Percentiles rank a stretch among this genome's conserved stretches.
Conservation (phyloP, 2,329 filamentous ascomycete genomes). For the Sphaerulina musiva region DNA sequence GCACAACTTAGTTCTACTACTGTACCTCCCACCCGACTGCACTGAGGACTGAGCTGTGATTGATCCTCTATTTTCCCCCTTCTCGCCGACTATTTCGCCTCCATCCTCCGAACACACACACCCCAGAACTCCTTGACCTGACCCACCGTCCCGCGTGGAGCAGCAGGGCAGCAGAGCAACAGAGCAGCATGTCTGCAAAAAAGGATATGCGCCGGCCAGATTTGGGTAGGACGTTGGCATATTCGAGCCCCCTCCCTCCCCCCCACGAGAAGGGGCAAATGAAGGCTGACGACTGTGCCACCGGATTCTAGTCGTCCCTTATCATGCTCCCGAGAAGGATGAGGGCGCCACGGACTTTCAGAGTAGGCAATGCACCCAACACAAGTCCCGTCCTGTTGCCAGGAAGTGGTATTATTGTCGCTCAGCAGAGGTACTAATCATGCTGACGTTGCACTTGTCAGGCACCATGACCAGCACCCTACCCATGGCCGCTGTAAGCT, state of each 20-base stretch:
- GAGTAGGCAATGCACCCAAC: conserved; percentile 37
- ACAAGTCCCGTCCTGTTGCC: too few relatives aligned
- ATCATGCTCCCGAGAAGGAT: conserved; percentile 66
- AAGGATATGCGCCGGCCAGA: conserved; percentile 72
- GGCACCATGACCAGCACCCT: conserved; percentile 67
- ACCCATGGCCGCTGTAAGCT: conserved; percentile 77
- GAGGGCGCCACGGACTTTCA: conserved; percentile 61
- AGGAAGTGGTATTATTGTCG: not conserved
- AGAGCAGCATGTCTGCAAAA: conserved; percentile 54
- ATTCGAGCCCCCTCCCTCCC: not conserved
- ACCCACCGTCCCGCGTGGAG: not conserved
- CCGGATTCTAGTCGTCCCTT: conserved; percentile 68
- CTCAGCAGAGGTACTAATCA: not conserved
- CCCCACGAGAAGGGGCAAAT: not conserved
- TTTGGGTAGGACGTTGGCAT: conserved; percentile 50
- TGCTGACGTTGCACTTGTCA: conserved; percentile 37
- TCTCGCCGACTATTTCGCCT: conserved; percentile 2
- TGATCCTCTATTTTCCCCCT: not conserved
- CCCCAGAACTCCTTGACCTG: too few relatives aligned
- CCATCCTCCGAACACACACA: not conserved
- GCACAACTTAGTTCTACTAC: not conserved
- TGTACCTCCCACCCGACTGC: too few relatives aligned
- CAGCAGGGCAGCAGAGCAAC: conserved; percentile 29
- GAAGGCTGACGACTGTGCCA: conserved; percentile 7
- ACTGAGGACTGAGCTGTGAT: not conserved